phyloP scores from a whole-genome alignment of 2,329 filamentous ascomycete genomes.

The Phyllosticta citribraziliensis region DNA sequence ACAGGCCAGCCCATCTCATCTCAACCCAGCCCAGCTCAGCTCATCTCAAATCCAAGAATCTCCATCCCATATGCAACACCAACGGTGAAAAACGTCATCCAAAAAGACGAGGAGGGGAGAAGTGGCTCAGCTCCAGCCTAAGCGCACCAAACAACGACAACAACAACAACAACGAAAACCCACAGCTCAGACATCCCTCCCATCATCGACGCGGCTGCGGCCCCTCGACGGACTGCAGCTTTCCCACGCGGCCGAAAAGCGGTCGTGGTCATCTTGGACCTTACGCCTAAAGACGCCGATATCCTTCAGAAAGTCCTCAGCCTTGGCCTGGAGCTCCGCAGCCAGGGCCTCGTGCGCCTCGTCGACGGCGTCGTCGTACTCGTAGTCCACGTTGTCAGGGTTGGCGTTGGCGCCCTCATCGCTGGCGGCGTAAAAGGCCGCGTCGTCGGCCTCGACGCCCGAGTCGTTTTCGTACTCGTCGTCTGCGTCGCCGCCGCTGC shows the following conservation, averaged over 20 bases:
- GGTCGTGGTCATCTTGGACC: constrained; percentile 67
- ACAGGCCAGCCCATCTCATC: too few species aligned
- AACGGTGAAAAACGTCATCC: too few species aligned
- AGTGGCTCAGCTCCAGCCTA: too few species aligned
- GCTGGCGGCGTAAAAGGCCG: constrained; percentile 13
- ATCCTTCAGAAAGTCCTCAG: constrained; percentile 75
- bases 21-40: too few species aligned
- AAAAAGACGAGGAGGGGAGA: too few species aligned
- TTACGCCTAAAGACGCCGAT: constrained; percentile 73
- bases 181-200: neutral
- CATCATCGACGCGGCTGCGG: neutral
- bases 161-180: too few species aligned
- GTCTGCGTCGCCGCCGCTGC: neutral
- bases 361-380: constrained; percentile 50
- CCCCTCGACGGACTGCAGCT: neutral
- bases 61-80: too few species aligned
- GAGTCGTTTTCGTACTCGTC: neutral
- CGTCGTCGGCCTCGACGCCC: constrained; percentile 15
- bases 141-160: too few species aligned
- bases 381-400: constrained; percentile 46
- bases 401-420: constrained; percentile 32
- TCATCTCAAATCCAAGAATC: too few species aligned
- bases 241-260: constrained; percentile 37
- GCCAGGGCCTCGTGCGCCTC: constrained; percentile 35
- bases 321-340: constrained; percentile 66